phyloP scores from a whole-genome alignment of 176 grass and related monocot genomes.

The Carex littledalei region DNA sequence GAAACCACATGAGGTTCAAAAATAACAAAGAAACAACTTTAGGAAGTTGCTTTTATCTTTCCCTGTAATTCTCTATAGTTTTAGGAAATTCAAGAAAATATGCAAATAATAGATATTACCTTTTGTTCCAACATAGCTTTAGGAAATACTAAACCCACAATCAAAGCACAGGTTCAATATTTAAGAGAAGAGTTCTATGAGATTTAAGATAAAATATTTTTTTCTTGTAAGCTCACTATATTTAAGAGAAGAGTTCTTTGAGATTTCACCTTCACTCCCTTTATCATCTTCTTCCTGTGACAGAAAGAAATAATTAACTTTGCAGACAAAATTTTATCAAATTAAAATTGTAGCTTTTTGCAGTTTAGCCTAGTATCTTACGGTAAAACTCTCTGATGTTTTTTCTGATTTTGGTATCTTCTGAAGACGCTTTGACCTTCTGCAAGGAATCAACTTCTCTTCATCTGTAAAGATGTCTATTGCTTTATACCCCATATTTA shows the following conservation, averaged over 20 bases:
- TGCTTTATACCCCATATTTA: not conserved
- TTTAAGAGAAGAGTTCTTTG: constrained; percentile 25
- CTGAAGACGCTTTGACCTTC: constrained; percentile 43
- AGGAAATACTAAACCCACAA: not conserved
- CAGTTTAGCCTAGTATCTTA: constrained; percentile 20
- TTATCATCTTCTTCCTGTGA: constrained; percentile 30
- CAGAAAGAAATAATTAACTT: constrained; percentile 1
- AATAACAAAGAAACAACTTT: not conserved
- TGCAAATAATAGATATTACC: not conserved
- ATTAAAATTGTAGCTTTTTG: not conserved
- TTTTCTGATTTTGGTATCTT: constrained; percentile 32
- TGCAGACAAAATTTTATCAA: not conserved
- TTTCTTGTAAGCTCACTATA: not conserved
- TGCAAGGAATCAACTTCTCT: constrained; percentile 17
- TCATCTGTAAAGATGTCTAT: constrained; percentile 22
- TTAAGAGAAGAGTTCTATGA: constrained; percentile 25
- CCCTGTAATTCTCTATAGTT: not conserved
- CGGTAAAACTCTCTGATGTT: constrained; percentile 12
- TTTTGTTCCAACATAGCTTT: not conserved
- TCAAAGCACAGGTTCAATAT: not conserved
- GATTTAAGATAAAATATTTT: not conserved
- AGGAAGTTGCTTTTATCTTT: not conserved
- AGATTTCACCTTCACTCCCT: constrained; percentile 18
- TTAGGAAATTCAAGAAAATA: not conserved
- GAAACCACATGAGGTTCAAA: not conserved